Percentiles rank a stretch among this genome's conserved stretches.
Evolutionary conservation across 306 rosid genomes (phyloP).

Genomic region (Betula pendula): DNA sequence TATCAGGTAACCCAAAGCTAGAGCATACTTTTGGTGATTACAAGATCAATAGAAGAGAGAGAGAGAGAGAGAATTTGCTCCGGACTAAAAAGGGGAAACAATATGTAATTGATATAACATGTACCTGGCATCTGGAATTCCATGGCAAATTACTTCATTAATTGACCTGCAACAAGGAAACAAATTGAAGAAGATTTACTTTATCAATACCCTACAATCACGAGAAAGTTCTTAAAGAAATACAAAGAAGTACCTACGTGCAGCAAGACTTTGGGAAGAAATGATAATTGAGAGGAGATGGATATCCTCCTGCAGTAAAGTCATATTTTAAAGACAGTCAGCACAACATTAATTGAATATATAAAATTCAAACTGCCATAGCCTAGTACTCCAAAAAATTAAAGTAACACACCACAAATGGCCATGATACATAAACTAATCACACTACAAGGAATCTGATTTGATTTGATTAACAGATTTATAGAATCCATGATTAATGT

Average conservation of each 20-base stretch:
- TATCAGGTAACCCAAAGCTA: background rate
- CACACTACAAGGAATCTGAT: background rate
- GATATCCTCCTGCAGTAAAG: slow-evolving; percentile 79
- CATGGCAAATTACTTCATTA: slow-evolving; percentile 98
- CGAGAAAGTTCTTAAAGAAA: background rate
- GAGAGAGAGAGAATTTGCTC: background rate
- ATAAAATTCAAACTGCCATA: background rate
- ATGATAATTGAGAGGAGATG: slow-evolving; percentile 88
- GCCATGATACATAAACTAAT: background rate
- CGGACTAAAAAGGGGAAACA: background rate
- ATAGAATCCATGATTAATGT: no score
- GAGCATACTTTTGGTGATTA: background rate
- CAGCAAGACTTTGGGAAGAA: slow-evolving; percentile 99
- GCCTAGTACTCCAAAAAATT: background rate
- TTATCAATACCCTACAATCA: slow-evolving; percentile 24
- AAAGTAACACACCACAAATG: background rate
- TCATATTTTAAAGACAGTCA: slow-evolving; percentile 14
- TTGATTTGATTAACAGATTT: background rate
- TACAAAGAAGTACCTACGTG: slow-evolving; percentile 81
- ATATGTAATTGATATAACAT: background rate
- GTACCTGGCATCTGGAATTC: slow-evolving; percentile 98
- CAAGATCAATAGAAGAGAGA: background rate
- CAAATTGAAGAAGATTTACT: slow-evolving; percentile 12
- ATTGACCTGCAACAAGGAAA: slow-evolving; percentile 69
- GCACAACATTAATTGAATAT: slow-evolving; percentile 3